Evolutionary conservation across 177 flowering plant genomes (phyloP), one percentile per base, ranked within the genome.

Genomic region (Vitis hybrid): DNA sequence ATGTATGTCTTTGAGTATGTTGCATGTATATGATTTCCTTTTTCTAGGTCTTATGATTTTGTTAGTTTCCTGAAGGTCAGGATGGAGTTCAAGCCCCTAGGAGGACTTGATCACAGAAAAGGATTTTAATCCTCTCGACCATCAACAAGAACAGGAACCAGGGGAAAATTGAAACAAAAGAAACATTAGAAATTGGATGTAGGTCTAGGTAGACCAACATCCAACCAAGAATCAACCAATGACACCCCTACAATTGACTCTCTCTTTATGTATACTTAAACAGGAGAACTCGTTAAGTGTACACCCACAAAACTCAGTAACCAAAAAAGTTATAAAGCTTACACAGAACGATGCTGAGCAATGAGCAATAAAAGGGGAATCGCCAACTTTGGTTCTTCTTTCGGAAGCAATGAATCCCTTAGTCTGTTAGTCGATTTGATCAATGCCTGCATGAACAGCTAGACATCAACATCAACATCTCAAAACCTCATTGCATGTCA

Each of bases 271-370:
- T 14, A 15, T 15, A 20, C 61, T 70, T 13, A 70, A 19, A 52
- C 12, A 59, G 5, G 39, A 61, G 64, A 26, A 26, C 29, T 34
- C 3, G 1, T 13, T 19, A 20, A 14, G 31, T 62, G 45, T 22
- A 56, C 49, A 59, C 50, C 22, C 65, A 49, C 26, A 39, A 34
- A 61, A 45, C 51, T 14, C 31, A 14, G 15, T 39, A 68, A 20
- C 3, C 15, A 49, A 15, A 13, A 58, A 68, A 11, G 2, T 16
- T 50, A 14, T 26, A 59, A 26, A 76, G 58, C 94, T 90, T 86
- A 96, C 99, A 90, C 68, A 74, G 99, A 92, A 65, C 98, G 98
- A 74, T 93, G 94, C 66, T 96, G 99, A 10, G 99, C 97, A 70
- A 96, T 80, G 61, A 96, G 93, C 76, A 96, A 76, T 79, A 96